These are phyloP conservation scores for Blepharisma undulans DNA, from an alignment of 169 alveolate species.

Conservation along the genomic window DNA sequence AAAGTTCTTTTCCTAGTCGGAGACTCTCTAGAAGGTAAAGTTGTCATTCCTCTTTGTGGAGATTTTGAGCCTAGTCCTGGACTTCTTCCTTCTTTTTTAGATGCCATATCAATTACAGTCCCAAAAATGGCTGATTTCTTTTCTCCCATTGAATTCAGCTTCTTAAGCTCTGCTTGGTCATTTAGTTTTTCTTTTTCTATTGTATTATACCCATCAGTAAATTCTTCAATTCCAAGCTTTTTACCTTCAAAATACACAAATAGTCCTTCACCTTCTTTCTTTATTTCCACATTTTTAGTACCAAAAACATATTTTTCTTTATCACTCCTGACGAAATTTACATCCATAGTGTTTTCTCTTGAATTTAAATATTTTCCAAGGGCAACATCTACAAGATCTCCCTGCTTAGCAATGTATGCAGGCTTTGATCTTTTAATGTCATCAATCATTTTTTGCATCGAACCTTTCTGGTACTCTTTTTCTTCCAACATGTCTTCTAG, in stretches of 20 bases:
- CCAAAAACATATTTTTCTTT: conserved; percentile 55
- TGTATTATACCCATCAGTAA: conserved; percentile 55
- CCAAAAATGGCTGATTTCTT: neutral
- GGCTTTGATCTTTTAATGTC: conserved; percentile 47
- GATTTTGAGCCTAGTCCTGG: neutral
- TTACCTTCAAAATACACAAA: conserved; percentile 65
- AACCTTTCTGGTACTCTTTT: neutral
- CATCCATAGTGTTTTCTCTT: neutral
- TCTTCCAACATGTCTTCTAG: conserved; percentile 25
- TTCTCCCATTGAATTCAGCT: neutral
- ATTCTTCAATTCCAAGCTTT: conserved; percentile 66
- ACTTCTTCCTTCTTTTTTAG: neutral
- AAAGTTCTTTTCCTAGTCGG: neutral
- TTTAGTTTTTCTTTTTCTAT: conserved; percentile 43
- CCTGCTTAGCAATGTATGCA: conserved; percentile 45
- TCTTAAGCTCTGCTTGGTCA: neutral
- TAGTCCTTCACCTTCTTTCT: conserved; percentile 57
- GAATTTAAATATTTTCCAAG: conserved; percentile 16
- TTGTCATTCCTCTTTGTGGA: neutral
- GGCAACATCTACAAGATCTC: conserved; percentile 48
- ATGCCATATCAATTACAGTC: neutral
- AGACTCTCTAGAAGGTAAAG: neutral
- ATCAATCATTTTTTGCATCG: conserved; percentile 32
- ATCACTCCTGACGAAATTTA: conserved; percentile 12
- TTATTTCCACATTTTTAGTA: conserved; percentile 57